These are phyloP conservation scores for Chiua sp. DNA, from an alignment of 1,284 basidiomycete species.

Conservation along the genomic window DNA sequence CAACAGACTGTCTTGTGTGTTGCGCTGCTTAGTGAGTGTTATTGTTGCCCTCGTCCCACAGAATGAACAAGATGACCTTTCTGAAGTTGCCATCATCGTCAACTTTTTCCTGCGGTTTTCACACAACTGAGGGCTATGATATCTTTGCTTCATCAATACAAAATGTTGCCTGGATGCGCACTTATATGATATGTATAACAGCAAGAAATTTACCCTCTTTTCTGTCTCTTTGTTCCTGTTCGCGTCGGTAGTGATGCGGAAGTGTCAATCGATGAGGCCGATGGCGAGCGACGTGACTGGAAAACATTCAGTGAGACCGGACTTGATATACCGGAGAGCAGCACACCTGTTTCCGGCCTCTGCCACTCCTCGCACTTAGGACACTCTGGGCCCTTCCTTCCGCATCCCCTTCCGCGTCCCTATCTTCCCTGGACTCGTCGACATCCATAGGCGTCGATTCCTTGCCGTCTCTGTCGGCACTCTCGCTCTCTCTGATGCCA, in stretches of 20 bases:
- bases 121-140: conserved; percentile 28
- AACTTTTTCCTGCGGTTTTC: conserved; percentile 90
- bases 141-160: conserved; percentile 21
- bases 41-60: background rate
- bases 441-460: conserved; percentile 41
- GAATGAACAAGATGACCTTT: conserved; percentile 8
- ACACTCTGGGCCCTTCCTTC: conserved; percentile 70
- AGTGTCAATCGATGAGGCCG: conserved; percentile 71
- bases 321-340: background rate
- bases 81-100: conserved; percentile 82
- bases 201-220: conserved; percentile 45
- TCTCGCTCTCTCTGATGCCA: conserved; percentile 57
- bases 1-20: conserved; percentile 84
- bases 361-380: conserved; percentile 60
- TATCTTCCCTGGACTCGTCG: conserved; percentile 45
- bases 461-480: conserved; percentile 39
- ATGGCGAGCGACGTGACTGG: conserved; percentile 64
- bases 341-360: conserved; percentile 65
- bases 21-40: conserved; percentile 75
- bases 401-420: conserved; percentile 43
- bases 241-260: conserved; percentile 55
- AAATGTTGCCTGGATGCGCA: conserved; percentile 2
- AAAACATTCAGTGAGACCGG: conserved; percentile 2
- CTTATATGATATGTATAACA: conserved; percentile 8
- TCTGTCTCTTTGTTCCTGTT: conserved; percentile 62